A percentile compares a stretch with the other conserved stretches of the same genome.
Evolutionary conservation across 257 asterid genomes (phyloP).

Genomic region (Plantago major): DNA sequence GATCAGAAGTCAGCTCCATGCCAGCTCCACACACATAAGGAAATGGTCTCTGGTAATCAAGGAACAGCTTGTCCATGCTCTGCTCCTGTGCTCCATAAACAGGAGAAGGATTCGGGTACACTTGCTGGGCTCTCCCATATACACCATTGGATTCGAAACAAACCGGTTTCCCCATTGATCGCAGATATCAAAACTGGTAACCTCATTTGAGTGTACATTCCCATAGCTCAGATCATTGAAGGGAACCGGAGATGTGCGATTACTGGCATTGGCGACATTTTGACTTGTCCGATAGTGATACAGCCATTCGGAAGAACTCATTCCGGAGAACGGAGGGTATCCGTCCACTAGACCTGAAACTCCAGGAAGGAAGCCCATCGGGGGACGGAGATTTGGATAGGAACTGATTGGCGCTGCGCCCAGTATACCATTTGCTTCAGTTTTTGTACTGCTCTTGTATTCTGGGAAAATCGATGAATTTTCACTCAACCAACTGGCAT

Average conservation of each 20-base stretch:
- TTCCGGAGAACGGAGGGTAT: constrained; percentile 54
- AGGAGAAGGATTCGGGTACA: constrained; percentile 31
- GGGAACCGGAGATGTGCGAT: constrained; percentile 37
- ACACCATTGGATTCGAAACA: constrained; percentile 42
- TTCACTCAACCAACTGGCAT: constrained; percentile 48
- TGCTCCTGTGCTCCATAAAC: constrained; percentile 42
- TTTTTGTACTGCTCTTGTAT: constrained; percentile 23
- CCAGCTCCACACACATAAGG: constrained; percentile 50
- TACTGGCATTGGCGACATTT: constrained; percentile 35
- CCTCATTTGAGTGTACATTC: constrained; percentile 32
- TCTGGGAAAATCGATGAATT: constrained; percentile 27
- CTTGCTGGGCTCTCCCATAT: constrained; percentile 37
- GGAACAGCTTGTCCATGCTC: constrained; percentile 30
- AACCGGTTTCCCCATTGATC: constrained; percentile 76
- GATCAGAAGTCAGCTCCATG: constrained; percentile 44
- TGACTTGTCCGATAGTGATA: constrained; percentile 76
- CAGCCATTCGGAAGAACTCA: constrained; percentile 97
- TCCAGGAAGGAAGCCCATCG: constrained; percentile 16
- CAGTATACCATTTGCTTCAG: constrained; percentile 58
- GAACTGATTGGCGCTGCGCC: constrained; percentile 61
- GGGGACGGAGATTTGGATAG: constrained; percentile 29
- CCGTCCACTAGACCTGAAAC: constrained; percentile 47
- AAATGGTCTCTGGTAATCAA: constrained; percentile 52
- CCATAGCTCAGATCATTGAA: constrained; percentile 34
- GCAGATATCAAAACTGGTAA: constrained; percentile 43